Conservation (phyloP, 495 filamentous ascomycete species). For the Cenococcum geophilum region DNA sequence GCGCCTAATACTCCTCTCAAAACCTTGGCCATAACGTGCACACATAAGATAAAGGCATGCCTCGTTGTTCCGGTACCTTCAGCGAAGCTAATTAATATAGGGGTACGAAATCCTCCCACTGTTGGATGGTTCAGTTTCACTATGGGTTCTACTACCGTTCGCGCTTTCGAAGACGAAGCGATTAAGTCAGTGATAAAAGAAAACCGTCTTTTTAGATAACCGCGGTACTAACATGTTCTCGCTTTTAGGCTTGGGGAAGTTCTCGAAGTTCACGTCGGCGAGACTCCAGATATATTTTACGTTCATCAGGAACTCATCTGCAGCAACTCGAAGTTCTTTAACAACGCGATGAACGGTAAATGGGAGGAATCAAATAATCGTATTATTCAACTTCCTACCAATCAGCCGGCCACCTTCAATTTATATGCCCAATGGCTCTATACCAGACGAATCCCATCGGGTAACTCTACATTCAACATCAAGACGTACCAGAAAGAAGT, state of each 20-base stretch:
- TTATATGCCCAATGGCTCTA: conserved; percentile 12
- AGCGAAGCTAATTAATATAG: too few species aligned
- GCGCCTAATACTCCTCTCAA: too few species aligned
- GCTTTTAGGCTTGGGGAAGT: too few species aligned
- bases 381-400: background rate
- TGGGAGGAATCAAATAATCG: conserved; percentile 5
- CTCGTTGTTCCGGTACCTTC: too few species aligned
- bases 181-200: too few species aligned
- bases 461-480: background rate
- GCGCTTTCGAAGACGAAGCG: too few species aligned
- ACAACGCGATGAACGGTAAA: conserved; percentile 11
- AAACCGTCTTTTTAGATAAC: background rate
- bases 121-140: too few species aligned
- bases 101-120: too few species aligned
- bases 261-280: conserved; percentile 5
- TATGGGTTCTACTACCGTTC: too few species aligned
- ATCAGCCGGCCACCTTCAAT: background rate
- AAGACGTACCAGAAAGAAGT: background rate
- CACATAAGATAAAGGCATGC: too few species aligned
- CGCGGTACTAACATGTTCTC: too few species aligned
- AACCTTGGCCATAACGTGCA: too few species aligned
- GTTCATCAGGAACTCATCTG: conserved; percentile 15
- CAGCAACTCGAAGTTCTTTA: conserved; percentile 11
- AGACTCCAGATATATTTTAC: background rate
- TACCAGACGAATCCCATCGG: background rate